These are phyloP conservation scores for Aspergillus versicolor DNA, from an alignment of 2,329 filamentous ascomycete species.

Conservation along the genomic window DNA sequence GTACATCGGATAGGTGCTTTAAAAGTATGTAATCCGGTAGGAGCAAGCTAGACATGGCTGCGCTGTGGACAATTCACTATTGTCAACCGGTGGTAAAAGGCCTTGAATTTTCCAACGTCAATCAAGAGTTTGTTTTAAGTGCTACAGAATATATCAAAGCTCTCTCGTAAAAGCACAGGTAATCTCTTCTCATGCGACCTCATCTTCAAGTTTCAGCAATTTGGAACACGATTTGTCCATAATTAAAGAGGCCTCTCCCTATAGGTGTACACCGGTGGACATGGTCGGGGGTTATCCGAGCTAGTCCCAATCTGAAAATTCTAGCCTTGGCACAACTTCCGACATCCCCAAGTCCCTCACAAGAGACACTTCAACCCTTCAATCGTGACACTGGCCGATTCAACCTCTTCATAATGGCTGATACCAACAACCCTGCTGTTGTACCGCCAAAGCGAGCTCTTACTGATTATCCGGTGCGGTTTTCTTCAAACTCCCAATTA, in stretches of 20 bases:
- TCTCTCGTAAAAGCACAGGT: not conserved
- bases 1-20: too few relatives aligned
- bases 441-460: constrained; percentile 76
- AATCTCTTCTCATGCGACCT: not conserved
- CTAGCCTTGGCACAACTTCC: constrained; percentile 23
- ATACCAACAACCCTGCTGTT: constrained; percentile 45
- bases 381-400: constrained; percentile 12
- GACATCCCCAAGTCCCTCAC: constrained; percentile 24
- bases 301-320: constrained; percentile 13
- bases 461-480: constrained; percentile 82
- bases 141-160: not conserved
- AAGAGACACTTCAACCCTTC: constrained; percentile 21
- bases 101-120: too few relatives aligned
- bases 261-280: too few relatives aligned
- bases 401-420: constrained; percentile 33
- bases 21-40: too few relatives aligned
- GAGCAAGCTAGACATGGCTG: too few relatives aligned
- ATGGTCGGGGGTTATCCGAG: too few relatives aligned
- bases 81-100: too few relatives aligned
- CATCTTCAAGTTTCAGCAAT: not conserved
- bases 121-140: not conserved
- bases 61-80: too few relatives aligned
- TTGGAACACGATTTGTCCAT: not conserved
- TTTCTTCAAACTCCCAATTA: not conserved
- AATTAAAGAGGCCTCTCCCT: not conserved